Conservation (phyloP, 768 basidiomycete species). For the Boletus rubropictus region DNA sequence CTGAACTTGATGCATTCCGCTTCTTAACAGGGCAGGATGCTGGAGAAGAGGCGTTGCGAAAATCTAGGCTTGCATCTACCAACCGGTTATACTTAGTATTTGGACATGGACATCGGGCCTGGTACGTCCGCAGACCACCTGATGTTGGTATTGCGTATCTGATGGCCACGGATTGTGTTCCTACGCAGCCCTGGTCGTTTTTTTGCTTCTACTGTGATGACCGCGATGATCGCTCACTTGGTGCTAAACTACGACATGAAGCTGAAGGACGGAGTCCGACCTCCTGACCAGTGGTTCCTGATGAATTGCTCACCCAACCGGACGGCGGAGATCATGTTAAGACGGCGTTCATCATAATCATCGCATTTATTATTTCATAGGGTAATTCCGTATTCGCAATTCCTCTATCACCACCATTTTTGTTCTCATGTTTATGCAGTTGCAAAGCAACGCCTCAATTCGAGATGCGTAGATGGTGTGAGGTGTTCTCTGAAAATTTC, state of each 20-base stretch:
- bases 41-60: constrained; percentile 20
- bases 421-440: constrained; percentile 7
- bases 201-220: constrained; percentile 37
- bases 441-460: constrained; percentile 3
- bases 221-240: constrained; percentile 37
- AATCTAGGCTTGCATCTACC: constrained; percentile 27
- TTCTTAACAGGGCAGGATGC: constrained; percentile 30
- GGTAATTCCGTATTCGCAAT: constrained; percentile 10
- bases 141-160: background rate
- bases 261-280: constrained; percentile 32
- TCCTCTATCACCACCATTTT: constrained; percentile 9
- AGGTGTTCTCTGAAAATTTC: background rate
- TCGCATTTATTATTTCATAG: constrained; percentile 3
- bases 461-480: constrained; percentile 1
- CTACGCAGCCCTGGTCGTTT: constrained; percentile 37
- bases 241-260: constrained; percentile 38
- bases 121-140: constrained; percentile 22
- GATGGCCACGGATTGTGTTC: background rate
- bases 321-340: constrained; percentile 35
- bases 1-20: constrained; percentile 38
- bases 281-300: constrained; percentile 31
- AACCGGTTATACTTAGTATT: constrained; percentile 33
- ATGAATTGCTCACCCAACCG: constrained; percentile 35
- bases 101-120: constrained; percentile 32
- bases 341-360: constrained; percentile 21